Evolutionary conservation across 1,284 basidiomycete genomes (phyloP), one percentile per base, ranked within the genome.

Genomic region (Spongiforma sp.): DNA sequence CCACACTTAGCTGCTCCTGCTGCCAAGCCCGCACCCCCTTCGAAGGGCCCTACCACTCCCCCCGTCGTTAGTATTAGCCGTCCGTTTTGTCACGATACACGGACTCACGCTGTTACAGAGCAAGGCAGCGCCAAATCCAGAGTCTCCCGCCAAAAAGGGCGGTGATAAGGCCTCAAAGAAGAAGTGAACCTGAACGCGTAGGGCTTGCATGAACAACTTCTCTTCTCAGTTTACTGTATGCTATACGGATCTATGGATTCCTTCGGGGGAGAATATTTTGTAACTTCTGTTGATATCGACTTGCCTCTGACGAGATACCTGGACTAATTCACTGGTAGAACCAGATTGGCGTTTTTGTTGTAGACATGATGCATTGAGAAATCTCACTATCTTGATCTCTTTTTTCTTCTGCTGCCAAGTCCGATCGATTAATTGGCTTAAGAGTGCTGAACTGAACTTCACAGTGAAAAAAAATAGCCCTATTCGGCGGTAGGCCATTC

Each of bases 111-210:
- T 1, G 36, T 62, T 61, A 5, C 57, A 75, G 77, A 65, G 64
- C 53, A 78, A 77, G 48, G 65, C 54, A 11, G 41, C 66, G 3
- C 10, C 53, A n/a, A 69, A 64, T 30, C 65, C 71, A 4, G 74
- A 78, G 65, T 72, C 77, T 43, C 73, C 72, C 15, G 65, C 68
- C 21, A 75, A 75, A 36, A 46, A 33, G 30, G 53, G 59, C 53
- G 58, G 66, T 28, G 66, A 54, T 32, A 75, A 77, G 65, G 65
- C 46, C 5, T 55, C 65, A 21, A 75, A 78, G 74, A 75, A 77
- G 73, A 75, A 75, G 67, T 75, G 67, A 65, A 69, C 50, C 19
- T 60, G n/a, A 12, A 19, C 11, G 3, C n/a, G n/a, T n/a, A 36
- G 30, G 52, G 32, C 52, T 36, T 28, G 5, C 34, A n/a, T 30